These are phyloP conservation scores for Debaryomyces prosopidis DNA, from an alignment of 805 yeast species.

Conservation along the genomic window DNA sequence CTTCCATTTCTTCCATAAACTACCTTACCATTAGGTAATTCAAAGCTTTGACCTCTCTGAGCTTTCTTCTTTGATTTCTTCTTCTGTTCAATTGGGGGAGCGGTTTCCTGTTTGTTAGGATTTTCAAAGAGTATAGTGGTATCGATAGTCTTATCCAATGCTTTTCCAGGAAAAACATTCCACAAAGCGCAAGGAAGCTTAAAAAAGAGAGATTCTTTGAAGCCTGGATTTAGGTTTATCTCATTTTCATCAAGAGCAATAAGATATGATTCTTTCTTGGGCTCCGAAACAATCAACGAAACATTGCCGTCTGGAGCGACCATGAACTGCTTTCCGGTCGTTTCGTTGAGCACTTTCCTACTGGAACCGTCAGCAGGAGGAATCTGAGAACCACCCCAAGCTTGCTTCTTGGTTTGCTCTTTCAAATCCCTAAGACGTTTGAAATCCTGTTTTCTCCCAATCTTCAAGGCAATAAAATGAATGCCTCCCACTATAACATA, in stretches of 20 bases:
- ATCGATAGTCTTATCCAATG: constrained; percentile 3
- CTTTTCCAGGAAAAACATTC: constrained; percentile 45
- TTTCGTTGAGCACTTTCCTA: constrained; percentile 41
- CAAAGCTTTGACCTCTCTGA: constrained; percentile 44
- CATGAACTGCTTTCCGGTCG: constrained; percentile 51
- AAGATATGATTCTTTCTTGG: constrained; percentile 33
- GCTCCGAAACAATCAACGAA: constrained; percentile 46
- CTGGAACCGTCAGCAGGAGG: constrained; percentile 53
- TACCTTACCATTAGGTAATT: constrained; percentile 63
- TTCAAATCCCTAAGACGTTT: constrained; percentile 56
- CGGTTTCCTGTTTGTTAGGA: constrained; percentile 9
- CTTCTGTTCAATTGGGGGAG: constrained; percentile 10
- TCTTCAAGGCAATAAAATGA: constrained; percentile 57
- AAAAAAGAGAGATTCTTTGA: constrained; percentile 49
- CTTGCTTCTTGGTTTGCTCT: constrained; percentile 50
- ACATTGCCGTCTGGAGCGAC: constrained; percentile 61
- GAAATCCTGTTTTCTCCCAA: constrained; percentile 57
- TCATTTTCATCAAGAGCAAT: constrained; percentile 48
- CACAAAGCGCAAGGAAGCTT: constrained; percentile 44
- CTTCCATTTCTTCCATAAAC: constrained; percentile 33
- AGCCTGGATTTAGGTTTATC: constrained; percentile 45
- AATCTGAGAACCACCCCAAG: constrained; percentile 54
- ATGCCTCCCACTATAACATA: constrained; percentile 51
- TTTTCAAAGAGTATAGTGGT: constrained; percentile 7
- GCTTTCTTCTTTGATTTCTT: constrained; percentile 31